Percentiles rank a stretch among this genome's conserved stretches.
These are phyloP conservation scores for Vanilla planifolia DNA, from an alignment of 106 monocot genomes.

Conservation along the genomic window DNA sequence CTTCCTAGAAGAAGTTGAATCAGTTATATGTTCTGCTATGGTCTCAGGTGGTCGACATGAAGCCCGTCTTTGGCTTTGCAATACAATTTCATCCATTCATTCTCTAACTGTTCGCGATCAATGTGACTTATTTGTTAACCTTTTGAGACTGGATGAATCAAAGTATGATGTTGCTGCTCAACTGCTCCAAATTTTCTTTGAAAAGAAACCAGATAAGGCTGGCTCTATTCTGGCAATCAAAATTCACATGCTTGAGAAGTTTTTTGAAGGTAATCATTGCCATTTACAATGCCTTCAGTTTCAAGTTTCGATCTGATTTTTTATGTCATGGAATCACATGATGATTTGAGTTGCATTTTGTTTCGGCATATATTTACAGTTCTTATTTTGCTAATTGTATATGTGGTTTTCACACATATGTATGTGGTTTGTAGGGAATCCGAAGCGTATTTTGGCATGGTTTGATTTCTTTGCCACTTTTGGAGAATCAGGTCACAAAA, in stretches of 20 bases:
- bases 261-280: constrained; percentile 57
- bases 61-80: constrained; percentile 83
- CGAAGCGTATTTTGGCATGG: constrained; percentile 70
- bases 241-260: constrained; percentile 61
- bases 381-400: not conserved
- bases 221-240: constrained; percentile 62
- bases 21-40: constrained; percentile 50
- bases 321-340: not conserved
- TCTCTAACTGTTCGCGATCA: constrained; percentile 30
- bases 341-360: not conserved
- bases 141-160: constrained; percentile 36
- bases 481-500: constrained; percentile 74
- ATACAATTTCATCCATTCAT: constrained; percentile 55
- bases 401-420: not conserved
- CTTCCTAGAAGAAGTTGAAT: constrained; percentile 48
- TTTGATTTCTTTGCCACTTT: constrained; percentile 79
- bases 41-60: constrained; percentile 47
- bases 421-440: constrained; percentile 41
- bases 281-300: not conserved
- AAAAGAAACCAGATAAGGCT: constrained; percentile 46
- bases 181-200: constrained; percentile 65
- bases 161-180: constrained; percentile 52
- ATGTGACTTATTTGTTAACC: constrained; percentile 38
- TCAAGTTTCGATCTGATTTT: not conserved
- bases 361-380: not conserved